Base-by-base conservation (phyloP, 2,329 filamentous ascomycete species). In the Chaetomiaceae sp. region DNA sequence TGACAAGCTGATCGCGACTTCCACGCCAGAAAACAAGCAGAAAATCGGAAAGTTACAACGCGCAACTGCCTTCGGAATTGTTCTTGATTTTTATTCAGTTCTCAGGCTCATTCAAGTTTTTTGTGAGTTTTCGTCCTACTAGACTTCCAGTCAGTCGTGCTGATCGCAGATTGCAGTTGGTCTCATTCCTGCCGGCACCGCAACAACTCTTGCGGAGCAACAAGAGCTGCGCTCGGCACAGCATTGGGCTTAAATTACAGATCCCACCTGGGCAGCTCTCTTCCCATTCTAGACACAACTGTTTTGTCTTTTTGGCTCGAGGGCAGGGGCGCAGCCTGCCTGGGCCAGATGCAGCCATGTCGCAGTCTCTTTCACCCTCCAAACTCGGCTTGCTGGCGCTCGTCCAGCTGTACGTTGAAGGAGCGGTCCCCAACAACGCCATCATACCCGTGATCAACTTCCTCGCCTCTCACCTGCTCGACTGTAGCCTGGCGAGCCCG, bases 351-450 rank as follows among this genome's bases (percentile, higher is more conserved):
- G 20, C 33, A 44, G 37, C 14, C 48, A 95, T 92, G 86, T 81
- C 86, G 63, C 87, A 88, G 53, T 95, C 87, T 69, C 79, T 97
- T 42, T 95, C 89, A n/a, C 89, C 92, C 12, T 85, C 89, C 61
- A 95, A 94, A 68, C 81, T 97, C 61, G 86, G 87, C 65, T 78
- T 96, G 22, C 79, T 97, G 51, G 82, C 84, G 51, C 80, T 99
- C 49, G 80, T 94, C 48, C 83, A 90, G 63, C 78, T 96, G 50
- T 97, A 99, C 70, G 82, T 83, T 34, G 84, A 88, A 59, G 84
- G 83, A n/a, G 71, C 69, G 1, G 65, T 76, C 6, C 70, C 72
- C 8, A 73, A 70, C 51, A 63, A 69, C 20, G 69, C 70, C 51
- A 72, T 74, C 50, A 66, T 72, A 4, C 68, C 70, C 12, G 67